Evolutionary conservation across 2,329 filamentous ascomycete species (phyloP).

Genomic region (Camillea tinctor): DNA sequence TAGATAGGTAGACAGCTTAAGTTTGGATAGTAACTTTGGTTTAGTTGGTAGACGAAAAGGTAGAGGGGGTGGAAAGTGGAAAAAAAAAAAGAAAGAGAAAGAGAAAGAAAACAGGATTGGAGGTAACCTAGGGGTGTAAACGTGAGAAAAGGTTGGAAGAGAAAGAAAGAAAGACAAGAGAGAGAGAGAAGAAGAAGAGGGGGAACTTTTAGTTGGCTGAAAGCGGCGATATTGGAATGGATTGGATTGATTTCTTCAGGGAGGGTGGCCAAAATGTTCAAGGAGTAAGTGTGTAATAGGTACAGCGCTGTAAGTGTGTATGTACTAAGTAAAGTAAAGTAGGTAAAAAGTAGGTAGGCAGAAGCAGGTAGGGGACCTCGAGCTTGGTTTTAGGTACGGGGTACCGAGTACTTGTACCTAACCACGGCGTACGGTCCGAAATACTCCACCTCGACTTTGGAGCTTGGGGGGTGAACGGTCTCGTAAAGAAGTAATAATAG

Average conservation of each 20-base stretch:
- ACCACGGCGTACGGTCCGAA: neutral
- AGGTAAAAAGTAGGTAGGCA: neutral
- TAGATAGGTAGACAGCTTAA: no score
- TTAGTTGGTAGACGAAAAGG: slow-evolving; percentile 10
- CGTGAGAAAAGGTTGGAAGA: slow-evolving; percentile 9
- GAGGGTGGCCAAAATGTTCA: neutral
- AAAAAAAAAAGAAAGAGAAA: no score
- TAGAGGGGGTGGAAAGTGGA: slow-evolving; percentile 21
- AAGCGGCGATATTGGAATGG: slow-evolving; percentile 22
- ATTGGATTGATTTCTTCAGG: slow-evolving; percentile 11
- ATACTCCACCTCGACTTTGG: neutral
- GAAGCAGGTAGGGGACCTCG: slow-evolving; percentile 4
- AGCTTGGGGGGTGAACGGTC: neutral
- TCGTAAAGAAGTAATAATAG: neutral
- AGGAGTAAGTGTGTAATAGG: slow-evolving; percentile 14
- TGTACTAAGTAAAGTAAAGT: slow-evolving; percentile 1
- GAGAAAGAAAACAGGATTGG: slow-evolving; percentile 15
- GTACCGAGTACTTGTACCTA: neutral
- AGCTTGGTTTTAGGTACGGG: no score
- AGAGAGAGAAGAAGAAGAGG: slow-evolving; percentile 3
- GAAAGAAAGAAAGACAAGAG: slow-evolving; percentile 11
- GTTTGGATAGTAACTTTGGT: no score
- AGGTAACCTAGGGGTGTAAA: slow-evolving; percentile 20
- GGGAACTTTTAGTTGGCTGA: slow-evolving; percentile 14
- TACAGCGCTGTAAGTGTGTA: slow-evolving; percentile 3